phyloP scores from a whole-genome alignment of 2,329 filamentous ascomycete species.

The Alternaria gaisen region DNA sequence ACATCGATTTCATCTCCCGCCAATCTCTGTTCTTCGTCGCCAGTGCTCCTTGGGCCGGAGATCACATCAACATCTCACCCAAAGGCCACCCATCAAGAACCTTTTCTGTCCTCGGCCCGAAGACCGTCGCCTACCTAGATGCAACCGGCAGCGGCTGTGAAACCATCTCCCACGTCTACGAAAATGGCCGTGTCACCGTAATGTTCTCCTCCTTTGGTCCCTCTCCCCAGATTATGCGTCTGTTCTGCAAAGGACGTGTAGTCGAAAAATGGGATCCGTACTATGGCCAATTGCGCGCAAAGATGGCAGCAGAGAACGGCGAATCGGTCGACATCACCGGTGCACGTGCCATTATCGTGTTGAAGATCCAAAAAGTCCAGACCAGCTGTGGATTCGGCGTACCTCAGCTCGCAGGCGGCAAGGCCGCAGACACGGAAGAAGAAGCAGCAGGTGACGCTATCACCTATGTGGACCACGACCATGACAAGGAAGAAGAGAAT shows the following conservation, averaged over 20 bases:
- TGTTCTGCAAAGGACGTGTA: constrained; percentile 68
- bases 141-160: constrained; percentile 78
- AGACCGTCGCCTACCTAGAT: constrained; percentile 74
- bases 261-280: constrained; percentile 66
- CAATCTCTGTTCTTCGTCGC: constrained; percentile 81
- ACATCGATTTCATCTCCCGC: constrained; percentile 69
- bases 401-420: constrained; percentile 57
- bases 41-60: constrained; percentile 72
- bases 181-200: constrained; percentile 78
- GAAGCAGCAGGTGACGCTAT: constrained; percentile 26
- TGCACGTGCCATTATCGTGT: constrained; percentile 65
- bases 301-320: constrained; percentile 53
- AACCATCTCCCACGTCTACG: constrained; percentile 78
- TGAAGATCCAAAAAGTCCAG: constrained; percentile 70
- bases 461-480: constrained; percentile 31
- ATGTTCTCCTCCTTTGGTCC: constrained; percentile 75
- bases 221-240: constrained; percentile 68
- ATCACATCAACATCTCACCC: constrained; percentile 79
- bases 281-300: constrained; percentile 45
- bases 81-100: constrained; percentile 73
- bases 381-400: constrained; percentile 73
- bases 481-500: constrained; percentile 18
- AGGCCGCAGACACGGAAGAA: constrained; percentile 9
- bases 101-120: constrained; percentile 67
- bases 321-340: constrained; percentile 37